Evolutionary conservation across 495 filamentous ascomycete genomes (phyloP).

Genomic region (Daldinia bambusicola): DNA sequence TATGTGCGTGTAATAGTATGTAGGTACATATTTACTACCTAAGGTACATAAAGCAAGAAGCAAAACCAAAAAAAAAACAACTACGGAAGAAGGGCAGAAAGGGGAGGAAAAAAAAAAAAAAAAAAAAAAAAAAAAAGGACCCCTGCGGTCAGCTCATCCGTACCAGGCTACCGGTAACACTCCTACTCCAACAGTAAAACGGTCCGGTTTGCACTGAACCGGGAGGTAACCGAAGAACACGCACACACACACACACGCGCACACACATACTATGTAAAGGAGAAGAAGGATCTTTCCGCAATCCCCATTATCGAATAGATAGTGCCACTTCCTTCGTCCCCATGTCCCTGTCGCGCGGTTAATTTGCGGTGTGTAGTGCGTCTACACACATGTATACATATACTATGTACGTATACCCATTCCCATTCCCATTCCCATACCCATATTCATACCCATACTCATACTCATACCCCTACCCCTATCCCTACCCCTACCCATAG

Average conservation of each 20-base stretch:
- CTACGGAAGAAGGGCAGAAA: neutral
- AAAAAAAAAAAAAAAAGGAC: neutral
- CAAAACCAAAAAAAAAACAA: neutral
- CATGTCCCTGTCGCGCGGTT: slow-evolving; percentile 3
- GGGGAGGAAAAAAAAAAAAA: neutral
- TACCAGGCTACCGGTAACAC: slow-evolving; percentile 29
- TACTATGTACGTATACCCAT: too few species aligned
- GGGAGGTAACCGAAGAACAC: slow-evolving; percentile 1
- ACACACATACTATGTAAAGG: neutral
- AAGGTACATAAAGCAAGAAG: neutral
- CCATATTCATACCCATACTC: too few species aligned
- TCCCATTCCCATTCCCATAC: too few species aligned
- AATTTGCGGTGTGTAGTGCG: neutral
- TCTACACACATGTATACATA: too few species aligned
- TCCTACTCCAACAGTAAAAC: slow-evolving; percentile 15
- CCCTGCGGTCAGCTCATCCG: slow-evolving; percentile 20
- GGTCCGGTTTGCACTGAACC: slow-evolving; percentile 7
- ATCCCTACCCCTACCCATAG: too few species aligned
- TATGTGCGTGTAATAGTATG: too few species aligned
- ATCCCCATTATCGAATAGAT: slow-evolving; percentile 2
- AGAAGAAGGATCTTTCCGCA: slow-evolving; percentile 1
- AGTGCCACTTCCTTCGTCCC: neutral
- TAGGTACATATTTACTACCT: neutral
- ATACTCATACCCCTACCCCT: too few species aligned
- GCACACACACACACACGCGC: neutral